Evolutionary conservation across 352 stramenopile species (phyloP).

Genomic region (Pythium phragmiticola): DNA sequence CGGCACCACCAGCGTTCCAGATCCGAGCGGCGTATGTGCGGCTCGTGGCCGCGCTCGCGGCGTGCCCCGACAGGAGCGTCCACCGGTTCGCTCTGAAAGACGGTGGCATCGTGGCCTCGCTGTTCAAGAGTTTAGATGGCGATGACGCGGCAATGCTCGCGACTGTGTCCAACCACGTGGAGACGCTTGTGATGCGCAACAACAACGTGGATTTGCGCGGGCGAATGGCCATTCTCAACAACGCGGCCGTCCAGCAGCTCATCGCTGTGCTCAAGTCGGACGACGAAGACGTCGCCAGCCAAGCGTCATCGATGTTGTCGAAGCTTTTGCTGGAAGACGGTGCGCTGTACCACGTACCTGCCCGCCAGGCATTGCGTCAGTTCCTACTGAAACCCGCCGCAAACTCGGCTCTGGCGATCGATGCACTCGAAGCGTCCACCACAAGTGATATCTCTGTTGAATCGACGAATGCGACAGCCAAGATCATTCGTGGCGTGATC

Average conservation of each 20-base stretch:
- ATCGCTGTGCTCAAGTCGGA: slow-evolving; percentile 64
- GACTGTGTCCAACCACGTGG: slow-evolving; percentile 43
- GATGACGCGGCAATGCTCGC: slow-evolving; percentile 60
- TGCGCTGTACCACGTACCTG: slow-evolving; percentile 54
- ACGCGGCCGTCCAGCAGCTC: slow-evolving; percentile 59
- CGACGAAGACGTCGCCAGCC: slow-evolving; percentile 39
- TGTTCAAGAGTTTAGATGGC: slow-evolving; percentile 79
- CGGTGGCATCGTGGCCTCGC: slow-evolving; percentile 50
- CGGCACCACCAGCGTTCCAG: slow-evolving; percentile 40
- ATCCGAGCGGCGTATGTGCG: slow-evolving; percentile 65
- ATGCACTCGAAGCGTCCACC: slow-evolving; percentile 11
- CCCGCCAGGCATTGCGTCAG: slow-evolving; percentile 31
- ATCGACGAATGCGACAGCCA: slow-evolving; percentile 23
- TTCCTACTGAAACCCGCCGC: slow-evolving; percentile 22
- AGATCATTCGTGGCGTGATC: slow-evolving; percentile 69
- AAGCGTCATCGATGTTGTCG: slow-evolving; percentile 40
- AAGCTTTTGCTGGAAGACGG: slow-evolving; percentile 58
- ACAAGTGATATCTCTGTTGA: background rate
- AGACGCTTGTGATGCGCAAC: slow-evolving; percentile 55
- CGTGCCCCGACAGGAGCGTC: slow-evolving; percentile 72
- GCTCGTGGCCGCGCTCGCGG: slow-evolving; percentile 58
- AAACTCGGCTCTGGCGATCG: slow-evolving; percentile 30
- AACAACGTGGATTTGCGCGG: slow-evolving; percentile 47
- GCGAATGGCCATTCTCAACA: slow-evolving; percentile 67
- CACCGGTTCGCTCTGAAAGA: slow-evolving; percentile 80